Evolutionary conservation across 495 filamentous ascomycete species (phyloP), one percentile per base, ranked within the genome.

Genomic region (Aspergillus baeticus): DNA sequence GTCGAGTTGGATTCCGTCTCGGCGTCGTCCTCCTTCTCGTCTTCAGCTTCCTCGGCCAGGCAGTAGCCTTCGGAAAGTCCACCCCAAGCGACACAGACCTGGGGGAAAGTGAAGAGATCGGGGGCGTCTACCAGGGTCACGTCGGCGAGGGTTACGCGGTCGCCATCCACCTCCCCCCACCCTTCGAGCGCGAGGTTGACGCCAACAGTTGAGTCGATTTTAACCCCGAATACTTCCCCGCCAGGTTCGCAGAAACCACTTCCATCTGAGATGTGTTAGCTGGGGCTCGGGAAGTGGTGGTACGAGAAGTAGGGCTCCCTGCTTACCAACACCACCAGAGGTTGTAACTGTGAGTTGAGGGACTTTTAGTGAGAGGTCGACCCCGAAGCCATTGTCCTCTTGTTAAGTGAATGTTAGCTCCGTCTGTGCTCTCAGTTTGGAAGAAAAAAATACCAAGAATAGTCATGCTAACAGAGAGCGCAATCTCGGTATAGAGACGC

Each of bases 351-450:
- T 56, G 15, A 56, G 6, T 14, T 56, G 33, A 26, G 54, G 54
- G 8, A 56, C 34, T 26, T 56, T 56, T 13, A 56, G 14, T 10
- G 43, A n/a, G 14, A 56, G 43, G 20, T 56, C 54, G 14, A 56
- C 54, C 15, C 45, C 45, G 35, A 56, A 48, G 11, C 54, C 54
- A 33, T 56, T 56, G 17, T 56, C 54, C n/a, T n/a, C n/a, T n/a
- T n/a, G n/a, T n/a, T n/a, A n/a, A n/a, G n/a, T n/a, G n/a, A n/a
- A n/a, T n/a, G n/a, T n/a, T n/a, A n/a, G n/a, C n/a, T n/a, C n/a
- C n/a, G 17, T 56, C 41, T 44, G 22, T 26, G 11, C 51, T 37
- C 31, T 23, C 33, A 37, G 31, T 15, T 13, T 38, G 14, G 2
- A 10, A 10, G 4, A 29, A 20, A 4, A 23, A 13, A 6, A 4